Conservation (phyloP, 2,329 filamentous ascomycete genomes). For the Venturiaceae sp. region DNA sequence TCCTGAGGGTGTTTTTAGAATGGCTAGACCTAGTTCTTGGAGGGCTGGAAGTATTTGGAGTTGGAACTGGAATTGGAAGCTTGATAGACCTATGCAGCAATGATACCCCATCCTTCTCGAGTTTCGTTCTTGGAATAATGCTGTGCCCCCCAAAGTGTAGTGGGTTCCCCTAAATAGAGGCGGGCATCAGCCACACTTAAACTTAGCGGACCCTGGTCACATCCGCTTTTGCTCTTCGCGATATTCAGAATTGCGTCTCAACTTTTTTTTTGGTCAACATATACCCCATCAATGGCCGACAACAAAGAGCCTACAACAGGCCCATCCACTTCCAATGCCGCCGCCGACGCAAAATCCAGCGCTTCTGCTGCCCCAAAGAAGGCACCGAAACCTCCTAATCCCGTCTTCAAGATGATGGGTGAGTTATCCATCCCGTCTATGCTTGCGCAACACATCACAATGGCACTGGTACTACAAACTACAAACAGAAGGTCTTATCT, state of each 20-base stretch:
- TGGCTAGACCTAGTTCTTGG: too few species aligned
- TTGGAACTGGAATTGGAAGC: not conserved
- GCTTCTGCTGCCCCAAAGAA: not conserved
- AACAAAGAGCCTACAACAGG: not conserved
- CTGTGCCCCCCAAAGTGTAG: not conserved
- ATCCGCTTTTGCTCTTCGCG: not conserved
- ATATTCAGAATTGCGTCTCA: not conserved
- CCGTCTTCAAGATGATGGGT: constrained; percentile 5
- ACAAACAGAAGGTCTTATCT: not conserved
- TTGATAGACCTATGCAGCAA: not conserved
- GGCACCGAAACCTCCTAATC: not conserved
- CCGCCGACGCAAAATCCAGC: not conserved
- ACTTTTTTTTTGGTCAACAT: not conserved
- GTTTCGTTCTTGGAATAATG: not conserved
- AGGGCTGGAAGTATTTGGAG: too few species aligned
- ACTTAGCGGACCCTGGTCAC: not conserved
- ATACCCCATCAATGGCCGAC: not conserved
- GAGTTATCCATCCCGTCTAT: not conserved
- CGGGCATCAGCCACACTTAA: not conserved
- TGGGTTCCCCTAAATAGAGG: not conserved
- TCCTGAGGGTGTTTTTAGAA: not conserved
- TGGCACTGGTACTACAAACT: not conserved
- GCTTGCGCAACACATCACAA: not conserved
- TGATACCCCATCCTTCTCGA: not conserved
- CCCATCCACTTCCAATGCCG: not conserved